A percentile compares a stretch with the other conserved stretches of the same genome.
Conservation (phyloP, 1,284 basidiomycete genomes). For the Rhodotorula sp. region DNA sequence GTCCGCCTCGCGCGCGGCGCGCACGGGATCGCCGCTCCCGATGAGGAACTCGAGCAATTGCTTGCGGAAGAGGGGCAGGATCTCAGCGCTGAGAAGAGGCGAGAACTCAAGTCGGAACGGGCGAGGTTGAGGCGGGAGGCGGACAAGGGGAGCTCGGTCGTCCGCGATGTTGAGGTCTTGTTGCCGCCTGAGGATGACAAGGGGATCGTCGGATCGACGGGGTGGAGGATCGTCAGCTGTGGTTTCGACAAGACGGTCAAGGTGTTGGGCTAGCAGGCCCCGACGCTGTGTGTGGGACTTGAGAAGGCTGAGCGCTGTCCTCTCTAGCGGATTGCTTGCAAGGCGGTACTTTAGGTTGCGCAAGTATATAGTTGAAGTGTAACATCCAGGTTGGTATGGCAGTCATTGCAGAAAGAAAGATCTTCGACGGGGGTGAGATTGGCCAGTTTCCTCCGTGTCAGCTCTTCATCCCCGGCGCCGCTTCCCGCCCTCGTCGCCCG, state of each 20-base stretch:
- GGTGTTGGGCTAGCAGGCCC: slow-evolving; percentile 2
- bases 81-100: slow-evolving; percentile 13
- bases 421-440: no score
- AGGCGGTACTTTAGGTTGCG: no score
- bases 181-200: not conserved
- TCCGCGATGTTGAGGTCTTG: slow-evolving; percentile 26
- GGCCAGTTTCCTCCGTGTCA: not conserved
- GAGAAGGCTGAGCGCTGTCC: not conserved
- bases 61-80: not conserved
- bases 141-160: slow-evolving; percentile 41
- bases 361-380: no score
- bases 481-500: not conserved
- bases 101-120: slow-evolving; percentile 27
- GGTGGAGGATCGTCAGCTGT: slow-evolving; percentile 26
- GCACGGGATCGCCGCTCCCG: slow-evolving; percentile 41
- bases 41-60: slow-evolving; percentile 11
- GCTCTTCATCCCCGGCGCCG: not conserved
- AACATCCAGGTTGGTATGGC: no score
- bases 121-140: slow-evolving; percentile 35
- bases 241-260: slow-evolving; percentile 44
- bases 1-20: slow-evolving; percentile 24
- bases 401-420: no score
- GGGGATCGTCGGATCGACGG: not conserved
- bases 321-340: not conserved
- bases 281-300: no score